Evolutionary conservation across 164 flowering plant genomes (phyloP), one percentile per base, ranked within the genome.

Genomic region (Liriodendron chinense): DNA sequence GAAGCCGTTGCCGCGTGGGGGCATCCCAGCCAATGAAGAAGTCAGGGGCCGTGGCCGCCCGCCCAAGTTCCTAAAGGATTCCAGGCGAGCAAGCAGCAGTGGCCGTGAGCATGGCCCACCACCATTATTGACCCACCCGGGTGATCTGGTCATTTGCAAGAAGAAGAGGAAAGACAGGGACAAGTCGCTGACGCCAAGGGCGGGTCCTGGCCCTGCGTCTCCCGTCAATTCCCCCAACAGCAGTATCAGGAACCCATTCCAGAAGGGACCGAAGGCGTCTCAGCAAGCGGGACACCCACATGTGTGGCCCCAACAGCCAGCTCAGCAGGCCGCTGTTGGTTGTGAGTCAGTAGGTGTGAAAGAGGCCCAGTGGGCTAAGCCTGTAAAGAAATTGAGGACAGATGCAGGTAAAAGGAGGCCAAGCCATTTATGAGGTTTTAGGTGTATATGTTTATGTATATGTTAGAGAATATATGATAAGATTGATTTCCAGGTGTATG

Each of bases 81-180:
- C 93, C 4, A 87, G 90, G 81, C 76, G 82, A n/a, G 89, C 85
- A 24, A 79, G 84, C 71, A 77, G 82, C 72, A 86, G 85, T 63
- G 77, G 82, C 59, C 79, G 87, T 12, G 90, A 85, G 61, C 86
- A 73, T 22, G 70, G 67, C 75, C 90, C 79, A 24, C 82, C 89
- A 2, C 87, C 88, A 3, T 65, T 82, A 47, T 84, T 83, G 14
- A 80, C 94, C 59, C 98, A 96, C 80, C 99, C 98, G 8, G 98
- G 99, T 2, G 98, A 96, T 47, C 86, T 96, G 53, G 99, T 96
- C 49, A 88, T 91, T 43, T 91, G 97, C 90, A 96, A 96, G 87
- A 93, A 92, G 86, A 96, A 86, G 83, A 90, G 99, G 80, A 96
- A 93, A 74, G 99, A 96, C 70, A 79, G 98, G 81, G 98, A 96